phyloP scores from a whole-genome alignment of 1,284 basidiomycete genomes.

The Schizophyllum amplum region DNA sequence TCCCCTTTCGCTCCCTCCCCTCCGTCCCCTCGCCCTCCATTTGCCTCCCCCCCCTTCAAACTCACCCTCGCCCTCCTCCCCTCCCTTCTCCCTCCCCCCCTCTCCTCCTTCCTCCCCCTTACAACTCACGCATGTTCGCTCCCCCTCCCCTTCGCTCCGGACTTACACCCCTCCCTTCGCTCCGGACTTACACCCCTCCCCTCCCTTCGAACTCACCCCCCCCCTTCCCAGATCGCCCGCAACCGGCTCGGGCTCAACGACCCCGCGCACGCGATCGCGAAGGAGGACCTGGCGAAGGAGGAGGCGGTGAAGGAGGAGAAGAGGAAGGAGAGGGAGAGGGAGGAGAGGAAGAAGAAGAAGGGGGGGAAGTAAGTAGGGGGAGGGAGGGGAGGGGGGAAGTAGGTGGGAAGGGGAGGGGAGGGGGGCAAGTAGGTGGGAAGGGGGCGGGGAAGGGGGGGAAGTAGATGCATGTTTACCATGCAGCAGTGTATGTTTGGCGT shows the following conservation, averaged over 20 bases:
- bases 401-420: background rate
- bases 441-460: too few species aligned
- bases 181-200: too few species aligned
- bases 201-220: constrained; percentile 1
- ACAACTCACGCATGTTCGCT: too few species aligned
- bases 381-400: background rate
- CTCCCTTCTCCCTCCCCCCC: background rate
- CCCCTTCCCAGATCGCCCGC: constrained; percentile 64
- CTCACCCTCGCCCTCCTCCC: too few species aligned
- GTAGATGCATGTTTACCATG: too few species aligned
- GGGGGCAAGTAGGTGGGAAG: background rate
- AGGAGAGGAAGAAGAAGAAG: constrained; percentile 1
- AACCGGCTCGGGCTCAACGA: constrained; percentile 93
- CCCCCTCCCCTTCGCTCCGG: too few species aligned
- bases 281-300: constrained; percentile 59
- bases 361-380: constrained; percentile 29
- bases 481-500: too few species aligned
- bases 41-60: background rate
- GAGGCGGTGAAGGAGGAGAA: constrained; percentile 42
- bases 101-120: too few species aligned
- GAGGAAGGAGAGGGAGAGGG: constrained; percentile 20
- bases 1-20: background rate
- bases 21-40: background rate
- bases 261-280: constrained; percentile 76
- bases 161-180: too few species aligned